Conservation (phyloP, 108 stramenopile species). For the Discostella pseudostelligera region DNA sequence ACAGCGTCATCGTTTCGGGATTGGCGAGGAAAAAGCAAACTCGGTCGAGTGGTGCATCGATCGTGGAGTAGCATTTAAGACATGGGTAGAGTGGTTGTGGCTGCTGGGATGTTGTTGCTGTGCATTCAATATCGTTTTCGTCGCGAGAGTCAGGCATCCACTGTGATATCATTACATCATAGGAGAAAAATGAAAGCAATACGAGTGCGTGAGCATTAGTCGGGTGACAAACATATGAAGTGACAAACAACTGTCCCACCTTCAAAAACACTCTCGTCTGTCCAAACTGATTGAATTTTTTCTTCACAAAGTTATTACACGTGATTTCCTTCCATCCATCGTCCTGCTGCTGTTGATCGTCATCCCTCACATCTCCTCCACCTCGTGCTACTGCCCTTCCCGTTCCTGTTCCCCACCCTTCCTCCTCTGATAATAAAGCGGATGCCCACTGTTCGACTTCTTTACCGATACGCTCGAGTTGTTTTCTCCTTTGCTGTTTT, state of each 20-base stretch:
- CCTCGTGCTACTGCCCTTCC: neutral
- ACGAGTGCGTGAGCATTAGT: too few relatives aligned
- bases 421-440: slow-evolving; percentile 50
- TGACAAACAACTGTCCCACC: slow-evolving; percentile 28
- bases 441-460: slow-evolving; percentile 77
- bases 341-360: neutral
- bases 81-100: slow-evolving; percentile 64
- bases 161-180: slow-evolving; percentile 12
- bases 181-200: neutral
- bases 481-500: slow-evolving; percentile 31
- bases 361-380: neutral
- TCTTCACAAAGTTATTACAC: slow-evolving; percentile 65
- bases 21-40: slow-evolving; percentile 78
- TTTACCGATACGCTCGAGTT: slow-evolving; percentile 57
- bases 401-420: slow-evolving; percentile 24
- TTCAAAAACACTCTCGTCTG: slow-evolving; percentile 65
- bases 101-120: neutral
- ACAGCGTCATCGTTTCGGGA: slow-evolving; percentile 53
- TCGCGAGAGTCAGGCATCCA: slow-evolving; percentile 85
- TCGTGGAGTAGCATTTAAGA: slow-evolving; percentile 61
- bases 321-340: slow-evolving; percentile 73
- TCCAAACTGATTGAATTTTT: slow-evolving; percentile 60
- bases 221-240: too few relatives aligned
- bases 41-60: slow-evolving; percentile 80
- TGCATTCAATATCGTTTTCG: slow-evolving; percentile 30